A percentile compares a stretch with the other conserved stretches of the same genome.
Conservation (phyloP, 1,284 basidiomycete genomes). For the Trametes versicolor region DNA sequence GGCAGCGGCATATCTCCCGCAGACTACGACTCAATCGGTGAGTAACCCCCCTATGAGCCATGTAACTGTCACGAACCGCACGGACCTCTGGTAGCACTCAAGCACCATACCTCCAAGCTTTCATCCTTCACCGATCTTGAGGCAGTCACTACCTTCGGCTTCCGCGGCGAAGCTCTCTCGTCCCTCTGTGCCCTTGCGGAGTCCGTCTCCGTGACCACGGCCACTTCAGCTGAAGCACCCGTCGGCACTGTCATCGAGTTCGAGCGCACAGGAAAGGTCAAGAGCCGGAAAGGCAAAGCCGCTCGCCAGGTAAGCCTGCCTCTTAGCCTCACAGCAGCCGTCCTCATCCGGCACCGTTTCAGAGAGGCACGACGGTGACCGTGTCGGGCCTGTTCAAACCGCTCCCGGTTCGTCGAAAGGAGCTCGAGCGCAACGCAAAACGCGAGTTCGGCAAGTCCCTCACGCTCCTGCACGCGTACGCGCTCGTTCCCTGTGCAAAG, state of each 20-base stretch:
- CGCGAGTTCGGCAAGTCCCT: constrained; percentile 92
- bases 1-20: constrained; percentile 85
- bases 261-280: constrained; percentile 69
- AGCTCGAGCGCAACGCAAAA: constrained; percentile 90
- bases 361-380: constrained; percentile 91
- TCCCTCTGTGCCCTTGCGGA: constrained; percentile 91
- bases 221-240: constrained; percentile 75
- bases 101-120: constrained; percentile 96
- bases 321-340: background rate
- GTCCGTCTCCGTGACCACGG: constrained; percentile 75
- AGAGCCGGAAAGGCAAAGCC: constrained; percentile 59
- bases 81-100: constrained; percentile 52
- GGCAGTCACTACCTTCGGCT: constrained; percentile 89
- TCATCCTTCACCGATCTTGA: constrained; percentile 80
- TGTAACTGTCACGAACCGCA: background rate
- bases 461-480: constrained; percentile 88
- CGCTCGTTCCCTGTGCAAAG: constrained; percentile 80
- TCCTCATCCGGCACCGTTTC: constrained; percentile 6
- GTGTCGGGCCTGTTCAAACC: constrained; percentile 82
- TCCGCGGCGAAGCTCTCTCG: constrained; percentile 95
- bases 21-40: constrained; percentile 86
- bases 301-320: constrained; percentile 75
- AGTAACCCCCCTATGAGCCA: constrained; percentile 36
- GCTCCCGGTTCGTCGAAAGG: constrained; percentile 92
- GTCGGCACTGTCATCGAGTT: constrained; percentile 85